phyloP scores from a whole-genome alignment of 352 stramenopile species.

The Phytophthora lateralis region DNA sequence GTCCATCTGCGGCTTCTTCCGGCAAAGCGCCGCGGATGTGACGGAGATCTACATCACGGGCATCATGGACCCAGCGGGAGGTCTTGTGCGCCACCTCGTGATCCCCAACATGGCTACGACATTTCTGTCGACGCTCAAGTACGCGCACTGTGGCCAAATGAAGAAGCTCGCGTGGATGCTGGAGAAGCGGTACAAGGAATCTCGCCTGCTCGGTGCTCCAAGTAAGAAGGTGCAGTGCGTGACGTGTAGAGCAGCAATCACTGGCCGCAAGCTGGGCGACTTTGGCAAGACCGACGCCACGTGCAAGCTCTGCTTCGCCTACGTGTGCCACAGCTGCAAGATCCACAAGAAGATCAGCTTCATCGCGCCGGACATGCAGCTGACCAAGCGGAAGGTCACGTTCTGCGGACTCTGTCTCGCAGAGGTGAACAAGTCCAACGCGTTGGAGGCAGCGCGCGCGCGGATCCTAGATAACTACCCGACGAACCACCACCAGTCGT shows the following conservation, averaged over 20 bases:
- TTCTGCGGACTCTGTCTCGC: conserved; percentile 38
- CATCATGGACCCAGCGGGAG: conserved; percentile 37
- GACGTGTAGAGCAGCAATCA: conserved; percentile 23
- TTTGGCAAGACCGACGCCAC: conserved; percentile 38
- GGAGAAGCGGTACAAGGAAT: conserved; percentile 34
- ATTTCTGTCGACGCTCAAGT: conserved; percentile 28
- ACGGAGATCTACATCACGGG: conserved; percentile 37
- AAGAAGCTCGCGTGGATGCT: conserved; percentile 47
- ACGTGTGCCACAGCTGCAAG: conserved; percentile 41
- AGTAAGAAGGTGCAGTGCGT: conserved; percentile 33
- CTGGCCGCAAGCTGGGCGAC: conserved; percentile 22
- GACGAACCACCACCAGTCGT: conserved; percentile 14
- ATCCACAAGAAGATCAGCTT: conserved; percentile 47
- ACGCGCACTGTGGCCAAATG: conserved; percentile 40
- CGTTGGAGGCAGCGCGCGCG: conserved; percentile 27
- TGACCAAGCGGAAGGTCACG: conserved; percentile 34
- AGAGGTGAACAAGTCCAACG: conserved; percentile 25
- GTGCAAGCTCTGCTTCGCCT: conserved; percentile 40
- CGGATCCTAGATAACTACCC: conserved; percentile 33
- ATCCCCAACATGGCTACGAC: conserved; percentile 27
- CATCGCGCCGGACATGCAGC: conserved; percentile 30
- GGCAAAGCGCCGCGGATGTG: conserved; percentile 10
- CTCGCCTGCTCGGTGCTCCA: conserved; percentile 16
- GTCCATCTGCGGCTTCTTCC: conserved; percentile 37
- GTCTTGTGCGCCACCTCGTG: conserved; percentile 24